Conservation (phyloP, 202 grass and related monocot genomes). For the Panicum virgatum region DNA sequence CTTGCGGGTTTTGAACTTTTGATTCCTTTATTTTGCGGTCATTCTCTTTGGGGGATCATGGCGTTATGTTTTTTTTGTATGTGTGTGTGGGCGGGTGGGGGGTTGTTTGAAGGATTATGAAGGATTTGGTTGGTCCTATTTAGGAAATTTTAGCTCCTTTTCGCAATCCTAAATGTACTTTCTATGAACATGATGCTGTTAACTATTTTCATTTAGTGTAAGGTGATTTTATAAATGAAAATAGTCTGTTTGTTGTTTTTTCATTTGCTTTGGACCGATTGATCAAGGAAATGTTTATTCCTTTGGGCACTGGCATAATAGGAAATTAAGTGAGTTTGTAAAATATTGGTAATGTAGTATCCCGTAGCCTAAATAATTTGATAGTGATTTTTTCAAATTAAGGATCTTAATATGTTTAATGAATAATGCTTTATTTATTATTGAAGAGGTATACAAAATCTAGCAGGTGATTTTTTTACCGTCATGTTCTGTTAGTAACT, state of each 20-base stretch:
- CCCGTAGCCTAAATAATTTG: neutral
- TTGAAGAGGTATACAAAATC: too few species aligned
- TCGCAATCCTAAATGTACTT: too few species aligned
- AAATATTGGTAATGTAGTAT: neutral
- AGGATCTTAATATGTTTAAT: neutral
- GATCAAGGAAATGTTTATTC: constrained; percentile 19
- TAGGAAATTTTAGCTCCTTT: neutral
- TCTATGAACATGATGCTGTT: neutral
- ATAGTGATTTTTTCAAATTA: neutral
- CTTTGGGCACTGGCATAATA: neutral
- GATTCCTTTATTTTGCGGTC: neutral
- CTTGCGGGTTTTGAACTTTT: neutral
- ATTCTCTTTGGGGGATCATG: neutral
- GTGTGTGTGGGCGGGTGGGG: too few species aligned
- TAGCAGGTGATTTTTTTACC: neutral
- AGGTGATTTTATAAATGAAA: too few species aligned
- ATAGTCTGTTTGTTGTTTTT: neutral
- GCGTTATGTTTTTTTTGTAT: neutral
- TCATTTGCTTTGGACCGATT: neutral
- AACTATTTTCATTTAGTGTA: neutral
- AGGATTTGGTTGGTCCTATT: neutral
- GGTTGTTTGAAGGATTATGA: too few species aligned
- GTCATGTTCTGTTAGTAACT: neutral
- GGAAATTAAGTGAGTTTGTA: neutral
- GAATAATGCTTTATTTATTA: neutral